Percentiles rank a stretch among this genome's conserved stretches.
Evolutionary conservation across 306 rosid genomes (phyloP).

Genomic region (Pachyrhizus erosus): DNA sequence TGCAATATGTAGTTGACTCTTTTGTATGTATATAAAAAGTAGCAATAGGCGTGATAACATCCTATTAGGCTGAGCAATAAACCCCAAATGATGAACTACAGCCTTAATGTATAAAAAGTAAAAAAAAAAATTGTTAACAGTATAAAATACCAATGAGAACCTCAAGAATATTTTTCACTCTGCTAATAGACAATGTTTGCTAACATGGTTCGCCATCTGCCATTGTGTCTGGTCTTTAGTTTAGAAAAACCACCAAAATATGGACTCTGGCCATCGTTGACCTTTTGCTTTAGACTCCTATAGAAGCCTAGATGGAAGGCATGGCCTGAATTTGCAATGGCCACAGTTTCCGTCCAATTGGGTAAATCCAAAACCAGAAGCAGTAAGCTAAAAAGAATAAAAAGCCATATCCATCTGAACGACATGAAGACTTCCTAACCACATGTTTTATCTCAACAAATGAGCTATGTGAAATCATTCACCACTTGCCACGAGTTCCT

Average conservation of each 20-base stretch:
- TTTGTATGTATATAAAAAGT: background rate
- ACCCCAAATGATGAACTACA: background rate
- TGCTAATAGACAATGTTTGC: background rate
- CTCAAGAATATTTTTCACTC: conserved; percentile 17
- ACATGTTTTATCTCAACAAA: conserved; percentile 31
- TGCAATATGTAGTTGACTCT: background rate
- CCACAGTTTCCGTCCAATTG: conserved; percentile 4
- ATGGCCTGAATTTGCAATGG: conserved; percentile 55
- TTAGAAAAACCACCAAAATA: conserved; percentile 45
- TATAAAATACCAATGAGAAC: background rate
- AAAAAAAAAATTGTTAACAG: conserved; percentile 11
- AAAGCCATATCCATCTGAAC: conserved; percentile 28
- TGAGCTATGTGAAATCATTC: conserved; percentile 16
- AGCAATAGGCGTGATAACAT: conserved; percentile 15
- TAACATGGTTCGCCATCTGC: background rate
- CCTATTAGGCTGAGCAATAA: conserved; percentile 1
- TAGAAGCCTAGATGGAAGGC: conserved; percentile 41
- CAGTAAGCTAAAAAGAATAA: conserved; percentile 23
- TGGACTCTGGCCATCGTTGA: conserved; percentile 52
- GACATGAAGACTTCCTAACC: conserved; percentile 26
- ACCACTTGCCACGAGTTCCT: conserved; percentile 7
- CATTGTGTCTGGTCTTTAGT: conserved; percentile 26
- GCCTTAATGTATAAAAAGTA: background rate
- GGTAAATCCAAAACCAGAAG: conserved; percentile 32
- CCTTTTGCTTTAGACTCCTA: conserved; percentile 60